Evolutionary conservation across 495 filamentous ascomycete genomes (phyloP).

Genomic region (Melanomma pulvis-pyrius): DNA sequence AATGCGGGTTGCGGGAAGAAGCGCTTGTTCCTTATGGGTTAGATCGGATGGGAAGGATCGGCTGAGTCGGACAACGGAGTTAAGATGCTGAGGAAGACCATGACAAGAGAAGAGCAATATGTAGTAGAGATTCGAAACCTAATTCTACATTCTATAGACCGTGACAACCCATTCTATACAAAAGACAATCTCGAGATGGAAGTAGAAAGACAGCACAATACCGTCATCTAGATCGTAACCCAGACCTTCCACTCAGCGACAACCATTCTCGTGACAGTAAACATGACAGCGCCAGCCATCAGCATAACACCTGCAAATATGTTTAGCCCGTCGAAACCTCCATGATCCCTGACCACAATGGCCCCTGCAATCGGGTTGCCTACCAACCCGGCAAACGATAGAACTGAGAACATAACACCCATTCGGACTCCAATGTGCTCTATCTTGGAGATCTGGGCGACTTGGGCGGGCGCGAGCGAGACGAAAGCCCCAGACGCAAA

Average conservation of each 20-base stretch:
- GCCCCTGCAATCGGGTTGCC: slow-evolving; percentile 76
- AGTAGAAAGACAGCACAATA: neutral
- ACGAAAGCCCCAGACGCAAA: slow-evolving; percentile 73
- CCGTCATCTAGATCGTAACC: slow-evolving; percentile 7
- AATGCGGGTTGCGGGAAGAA: no score
- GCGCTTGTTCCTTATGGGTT: no score
- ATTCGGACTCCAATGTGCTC: slow-evolving; percentile 72
- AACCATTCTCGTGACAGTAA: slow-evolving; percentile 50
- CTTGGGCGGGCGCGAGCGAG: slow-evolving; percentile 61
- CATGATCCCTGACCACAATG: slow-evolving; percentile 58
- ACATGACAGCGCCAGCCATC: slow-evolving; percentile 53
- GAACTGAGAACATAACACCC: slow-evolving; percentile 67
- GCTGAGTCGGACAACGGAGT: no score
- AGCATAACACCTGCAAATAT: slow-evolving; percentile 69
- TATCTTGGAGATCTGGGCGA: slow-evolving; percentile 74
- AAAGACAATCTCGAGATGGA: no score
- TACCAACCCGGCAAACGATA: slow-evolving; percentile 66
- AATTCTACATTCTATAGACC: no score
- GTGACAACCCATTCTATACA: no score
- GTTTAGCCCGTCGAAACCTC: slow-evolving; percentile 61
- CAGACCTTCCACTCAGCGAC: slow-evolving; percentile 48
- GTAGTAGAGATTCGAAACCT: no score
- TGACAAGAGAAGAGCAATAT: no score
- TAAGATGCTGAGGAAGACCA: no score
- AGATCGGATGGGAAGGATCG: no score